Conservation (phyloP, 495 filamentous ascomycete species). For the Parachaetomium inaequale region DNA sequence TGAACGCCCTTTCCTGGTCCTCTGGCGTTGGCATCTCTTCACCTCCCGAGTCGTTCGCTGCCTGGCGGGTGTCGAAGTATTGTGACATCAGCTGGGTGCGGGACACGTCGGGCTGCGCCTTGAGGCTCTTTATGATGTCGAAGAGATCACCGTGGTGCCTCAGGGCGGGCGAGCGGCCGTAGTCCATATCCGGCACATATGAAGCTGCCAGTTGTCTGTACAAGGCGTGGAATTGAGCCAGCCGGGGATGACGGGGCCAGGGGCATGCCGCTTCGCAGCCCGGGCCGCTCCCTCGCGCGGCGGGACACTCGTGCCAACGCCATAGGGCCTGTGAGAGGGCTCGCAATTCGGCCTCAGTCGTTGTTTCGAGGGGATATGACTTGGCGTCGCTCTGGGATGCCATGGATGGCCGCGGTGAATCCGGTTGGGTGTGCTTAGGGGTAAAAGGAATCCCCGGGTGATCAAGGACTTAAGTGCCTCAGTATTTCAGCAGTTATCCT, state of each 20-base stretch:
- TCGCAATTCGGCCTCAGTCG: neutral
- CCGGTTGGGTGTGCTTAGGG: too few relatives aligned
- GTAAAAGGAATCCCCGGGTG: too few relatives aligned
- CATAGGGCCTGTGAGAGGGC: neutral
- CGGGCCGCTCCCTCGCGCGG: neutral
- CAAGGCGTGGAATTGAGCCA: neutral
- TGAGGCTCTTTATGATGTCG: neutral
- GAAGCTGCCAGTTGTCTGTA: neutral
- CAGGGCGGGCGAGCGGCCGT: neutral
- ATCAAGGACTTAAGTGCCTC: too few relatives aligned
- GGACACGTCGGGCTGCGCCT: too few relatives aligned
- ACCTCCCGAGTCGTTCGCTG: neutral
- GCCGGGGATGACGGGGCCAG: neutral
- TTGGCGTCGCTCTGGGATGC: neutral
- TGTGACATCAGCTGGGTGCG: neutral
- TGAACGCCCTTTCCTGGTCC: neutral
- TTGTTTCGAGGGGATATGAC: neutral
- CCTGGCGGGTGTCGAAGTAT: neutral
- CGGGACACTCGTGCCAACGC: neutral
- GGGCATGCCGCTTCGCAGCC: neutral
- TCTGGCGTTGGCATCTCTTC: neutral
- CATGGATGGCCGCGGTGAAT: too few relatives aligned
- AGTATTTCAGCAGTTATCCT: too few relatives aligned
- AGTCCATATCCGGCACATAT: neutral
- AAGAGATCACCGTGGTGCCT: neutral